Percentiles rank a stretch among this genome's conserved stretches.
These are phyloP conservation scores for Leishmania tarentolae DNA, from an alignment of 208 protist genomes.

Conservation along the genomic window DNA sequence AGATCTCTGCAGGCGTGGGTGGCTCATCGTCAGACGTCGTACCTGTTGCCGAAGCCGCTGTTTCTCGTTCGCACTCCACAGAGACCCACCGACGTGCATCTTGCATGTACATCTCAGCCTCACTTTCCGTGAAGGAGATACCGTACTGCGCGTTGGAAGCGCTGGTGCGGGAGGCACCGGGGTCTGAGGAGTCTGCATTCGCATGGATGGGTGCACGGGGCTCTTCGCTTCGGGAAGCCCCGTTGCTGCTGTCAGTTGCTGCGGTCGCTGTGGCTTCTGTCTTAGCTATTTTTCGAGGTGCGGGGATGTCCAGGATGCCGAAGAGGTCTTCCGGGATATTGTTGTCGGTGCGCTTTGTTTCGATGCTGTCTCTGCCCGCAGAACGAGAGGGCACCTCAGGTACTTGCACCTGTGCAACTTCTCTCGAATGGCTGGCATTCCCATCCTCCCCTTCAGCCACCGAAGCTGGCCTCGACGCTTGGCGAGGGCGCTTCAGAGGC, in stretches of 20 bases:
- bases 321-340: slow-evolving; percentile 13
- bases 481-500: slow-evolving; percentile 25
- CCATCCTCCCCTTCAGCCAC: neutral
- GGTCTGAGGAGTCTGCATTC: neutral
- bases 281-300: slow-evolving; percentile 20
- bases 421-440: neutral
- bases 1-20: neutral
- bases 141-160: neutral
- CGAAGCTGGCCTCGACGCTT: slow-evolving; percentile 1
- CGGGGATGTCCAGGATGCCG: slow-evolving; percentile 12
- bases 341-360: slow-evolving; percentile 3
- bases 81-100: slow-evolving; percentile 27
- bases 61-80: slow-evolving; percentile 27
- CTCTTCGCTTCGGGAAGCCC: neutral
- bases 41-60: neutral
- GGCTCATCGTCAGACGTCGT: neutral
- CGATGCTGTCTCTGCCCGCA: neutral
- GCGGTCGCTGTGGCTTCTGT: slow-evolving; percentile 1
- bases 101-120: slow-evolving; percentile 10
- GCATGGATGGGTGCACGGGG: neutral
- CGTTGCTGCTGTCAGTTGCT: neutral
- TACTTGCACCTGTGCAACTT: neutral
- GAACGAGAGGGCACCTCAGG: neutral
- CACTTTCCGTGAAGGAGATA: slow-evolving; percentile 2
- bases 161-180: neutral